Conservation (phyloP, 176 grass and related monocot species). For the Secale cereale region DNA sequence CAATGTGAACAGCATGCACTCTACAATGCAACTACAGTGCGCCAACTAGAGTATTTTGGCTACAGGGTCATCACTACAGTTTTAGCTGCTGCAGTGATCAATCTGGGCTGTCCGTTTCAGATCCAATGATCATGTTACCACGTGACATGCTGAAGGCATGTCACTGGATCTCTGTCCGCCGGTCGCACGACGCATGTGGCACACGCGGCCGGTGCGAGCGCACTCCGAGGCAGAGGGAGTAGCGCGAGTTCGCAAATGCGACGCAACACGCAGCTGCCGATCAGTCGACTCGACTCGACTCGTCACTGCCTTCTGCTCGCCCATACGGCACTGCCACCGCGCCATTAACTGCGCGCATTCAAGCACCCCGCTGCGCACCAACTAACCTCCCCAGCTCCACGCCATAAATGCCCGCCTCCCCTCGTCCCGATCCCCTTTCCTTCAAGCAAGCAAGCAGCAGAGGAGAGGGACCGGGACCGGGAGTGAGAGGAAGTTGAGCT, state of each 20-base stretch:
- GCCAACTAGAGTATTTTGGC: too few species aligned
- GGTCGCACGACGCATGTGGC: neutral
- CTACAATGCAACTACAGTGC: too few species aligned
- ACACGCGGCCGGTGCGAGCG: neutral
- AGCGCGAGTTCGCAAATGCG: neutral
- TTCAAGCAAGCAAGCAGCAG: neutral
- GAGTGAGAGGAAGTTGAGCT: neutral
- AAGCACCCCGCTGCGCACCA: conserved; percentile 16
- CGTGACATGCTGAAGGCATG: too few species aligned
- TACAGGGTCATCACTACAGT: too few species aligned
- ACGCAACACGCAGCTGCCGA: neutral
- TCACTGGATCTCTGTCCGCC: too few species aligned
- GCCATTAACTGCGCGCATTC: conserved; percentile 39
- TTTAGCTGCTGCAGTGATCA: too few species aligned
- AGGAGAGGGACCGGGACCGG: neutral
- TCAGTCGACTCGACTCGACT: neutral
- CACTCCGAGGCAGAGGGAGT: neutral
- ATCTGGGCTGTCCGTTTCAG: too few species aligned
- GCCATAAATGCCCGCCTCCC: conserved; percentile 33
- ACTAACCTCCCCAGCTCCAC: neutral
- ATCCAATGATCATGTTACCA: too few species aligned
- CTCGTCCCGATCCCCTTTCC: neutral
- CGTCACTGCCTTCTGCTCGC: neutral
- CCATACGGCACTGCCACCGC: conserved; percentile 17
- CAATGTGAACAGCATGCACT: too few species aligned